Base-by-base conservation (phyloP, 2,329 filamentous ascomycete genomes). In the Triangularia verruculosa region DNA sequence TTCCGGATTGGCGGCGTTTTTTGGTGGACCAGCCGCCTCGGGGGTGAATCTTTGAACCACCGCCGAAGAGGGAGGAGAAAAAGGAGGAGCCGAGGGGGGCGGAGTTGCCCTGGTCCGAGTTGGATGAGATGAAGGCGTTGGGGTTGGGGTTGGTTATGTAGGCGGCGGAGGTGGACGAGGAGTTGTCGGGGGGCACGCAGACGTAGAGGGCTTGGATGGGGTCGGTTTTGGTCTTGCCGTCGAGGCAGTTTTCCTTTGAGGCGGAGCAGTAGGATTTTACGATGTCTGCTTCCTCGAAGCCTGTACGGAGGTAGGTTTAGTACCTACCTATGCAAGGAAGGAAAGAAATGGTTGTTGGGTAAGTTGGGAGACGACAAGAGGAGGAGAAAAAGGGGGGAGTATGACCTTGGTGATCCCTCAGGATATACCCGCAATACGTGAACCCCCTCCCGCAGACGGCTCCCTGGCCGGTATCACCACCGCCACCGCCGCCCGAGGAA, bases 351-450 rank as follows among this genome's bases (percentile, higher is more conserved):
- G 51, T 43, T 43, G 4, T 5, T 15, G 51, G 20, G 24, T 5
- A 12, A 28, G 51, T 5, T 4, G 20, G 20, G 22, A 54, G 9
- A 47, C 13, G 15, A 47, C 4, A 5, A 54, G 51, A 15, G 51
- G 8, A 17, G 12, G 51, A 24, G 15, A n/a, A 54, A 24, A 13
- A 27, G 51, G 7, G 24, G 51, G 12, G 20, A 24, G 15, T 4
- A 22, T 53, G 58, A 72, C 71, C 66, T 51, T 72, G 67, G 24
- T 71, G 63, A 34, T 71, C 61, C 4, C 64, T 61, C 0, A 72
- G 61, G 61, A 72, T 71, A 59, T 71, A 72, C 4, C 71, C 71
- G 61, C 71, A 72, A 63, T 72, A 72, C 11, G 71, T 72, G 32
- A 68, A 70, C 3, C 70, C 70, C 15, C 62, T 63, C 4, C 68